Evolutionary conservation across 192 early-diverging fungal genomes (phyloP), one percentile per base, ranked within the genome.

Genomic region (Entomortierella chlamydospora): DNA sequence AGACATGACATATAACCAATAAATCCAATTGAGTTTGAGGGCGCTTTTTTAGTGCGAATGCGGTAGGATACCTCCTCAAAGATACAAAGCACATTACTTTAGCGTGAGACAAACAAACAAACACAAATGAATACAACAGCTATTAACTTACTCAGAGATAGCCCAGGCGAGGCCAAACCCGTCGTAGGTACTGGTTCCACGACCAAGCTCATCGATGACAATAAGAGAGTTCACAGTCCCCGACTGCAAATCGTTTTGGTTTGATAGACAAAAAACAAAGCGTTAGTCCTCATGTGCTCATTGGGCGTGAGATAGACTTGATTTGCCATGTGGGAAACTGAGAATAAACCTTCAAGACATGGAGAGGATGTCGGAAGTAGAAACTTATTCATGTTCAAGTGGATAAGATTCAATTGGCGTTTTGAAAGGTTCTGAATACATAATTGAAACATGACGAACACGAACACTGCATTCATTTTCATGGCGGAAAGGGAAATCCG

Each of bases 161-260:
- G 96, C 94, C 93, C 95, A 97, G n/a, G 98, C 98, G 37, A 99
- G 80, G 5, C 98, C 98, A 83, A 97, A 97, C 12, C 98, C 97
- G 80, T 98, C 98, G 71, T 95, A 96, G 1, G 98, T 99, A 47
- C 95, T 96, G n/a, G 98, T 99, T 13, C 98, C 98, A 59, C 98
- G 88, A 25, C 96, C 97, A 29, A 98, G 89, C 61, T 98, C 96
- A 73, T 98, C 96, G 70, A 98, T 97, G 60, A 98, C 94, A 51
- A 98, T 95, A 17, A 98, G 87, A 1, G 96, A 98, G 47, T 91
- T 83, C 5, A 70, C 31, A 0, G 95, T 96, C 2, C 95, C 94
- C 0, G 95, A 91, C 82, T 90, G 73, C 42, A n/a, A 60, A 23
- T 60, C 23, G n/a, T n/a, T n/a, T n/a, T n/a, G n/a, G n/a, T n/a